Conservation (phyloP, 768 basidiomycete genomes). For the Serendipita vermifera region DNA sequence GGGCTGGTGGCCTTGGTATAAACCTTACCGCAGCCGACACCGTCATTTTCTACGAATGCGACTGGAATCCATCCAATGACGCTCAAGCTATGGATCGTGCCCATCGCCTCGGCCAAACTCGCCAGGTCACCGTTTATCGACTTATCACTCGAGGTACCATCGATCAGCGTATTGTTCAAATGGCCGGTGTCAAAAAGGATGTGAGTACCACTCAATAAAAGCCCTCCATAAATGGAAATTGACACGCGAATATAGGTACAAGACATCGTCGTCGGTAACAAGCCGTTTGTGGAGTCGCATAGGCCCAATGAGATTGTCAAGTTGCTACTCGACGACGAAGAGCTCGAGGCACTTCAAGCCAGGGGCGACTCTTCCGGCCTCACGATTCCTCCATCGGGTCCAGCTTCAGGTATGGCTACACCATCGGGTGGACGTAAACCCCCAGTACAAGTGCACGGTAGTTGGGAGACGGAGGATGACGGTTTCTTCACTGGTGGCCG, state of each 20-base stretch:
- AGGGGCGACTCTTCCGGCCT: neutral
- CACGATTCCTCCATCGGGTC: slow-evolving; percentile 20
- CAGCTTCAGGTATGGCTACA: slow-evolving; percentile 11
- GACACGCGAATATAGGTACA: too few species aligned
- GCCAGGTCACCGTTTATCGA: slow-evolving; percentile 93
- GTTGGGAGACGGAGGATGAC: slow-evolving; percentile 5
- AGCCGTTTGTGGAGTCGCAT: slow-evolving; percentile 82
- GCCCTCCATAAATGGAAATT: too few species aligned
- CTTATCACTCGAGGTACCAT: slow-evolving; percentile 89
- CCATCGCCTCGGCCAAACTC: slow-evolving; percentile 90
- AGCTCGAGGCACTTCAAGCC: slow-evolving; percentile 36
- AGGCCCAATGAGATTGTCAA: slow-evolving; percentile 97
- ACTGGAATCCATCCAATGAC: slow-evolving; percentile 96
- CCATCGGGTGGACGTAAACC: neutral
- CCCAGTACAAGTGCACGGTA: slow-evolving; percentile 3
- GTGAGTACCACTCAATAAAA: too few species aligned
- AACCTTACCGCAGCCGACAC: slow-evolving; percentile 94
- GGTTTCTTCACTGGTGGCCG: slow-evolving; percentile 6
- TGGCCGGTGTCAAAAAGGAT: slow-evolving; percentile 95
- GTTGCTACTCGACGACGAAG: slow-evolving; percentile 86
- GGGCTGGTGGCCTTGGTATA: slow-evolving; percentile 93
- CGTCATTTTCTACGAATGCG: slow-evolving; percentile 88
- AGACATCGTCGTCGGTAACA: slow-evolving; percentile 98
- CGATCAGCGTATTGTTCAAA: slow-evolving; percentile 92
- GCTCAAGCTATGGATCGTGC: slow-evolving; percentile 98